Conservation (phyloP, 495 filamentous ascomycete species). For the Podospora pseudocomata region DNA sequence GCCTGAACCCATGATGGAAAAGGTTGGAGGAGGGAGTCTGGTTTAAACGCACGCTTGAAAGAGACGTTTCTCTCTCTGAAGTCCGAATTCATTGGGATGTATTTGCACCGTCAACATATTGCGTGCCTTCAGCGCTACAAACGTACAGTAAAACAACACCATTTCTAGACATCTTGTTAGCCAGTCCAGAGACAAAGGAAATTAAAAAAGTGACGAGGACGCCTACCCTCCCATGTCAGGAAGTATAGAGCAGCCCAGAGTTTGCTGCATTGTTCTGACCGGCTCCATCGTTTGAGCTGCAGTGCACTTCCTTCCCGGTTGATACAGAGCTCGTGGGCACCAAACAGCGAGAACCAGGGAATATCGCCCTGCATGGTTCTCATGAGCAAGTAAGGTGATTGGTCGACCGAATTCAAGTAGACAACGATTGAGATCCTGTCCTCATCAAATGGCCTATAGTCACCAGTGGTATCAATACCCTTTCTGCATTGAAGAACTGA, state of each 20-base stretch:
- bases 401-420: conserved; percentile 40
- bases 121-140: conserved; percentile 69
- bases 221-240: conserved; percentile 54
- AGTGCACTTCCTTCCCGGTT: conserved; percentile 45
- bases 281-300: conserved; percentile 49
- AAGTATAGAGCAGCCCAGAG: conserved; percentile 53
- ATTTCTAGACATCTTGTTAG: conserved; percentile 46
- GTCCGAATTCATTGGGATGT: conserved; percentile 55
- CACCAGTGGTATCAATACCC: background rate
- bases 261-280: conserved; percentile 39
- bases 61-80: conserved; percentile 59
- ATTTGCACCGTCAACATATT: conserved; percentile 53
- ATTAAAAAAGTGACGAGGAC: background rate
- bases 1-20: background rate
- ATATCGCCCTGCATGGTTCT: conserved; percentile 37
- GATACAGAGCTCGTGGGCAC: conserved; percentile 50
- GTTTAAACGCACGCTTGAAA: conserved; percentile 61
- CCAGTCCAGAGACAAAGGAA: background rate
- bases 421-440: conserved; percentile 49
- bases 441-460: conserved; percentile 47
- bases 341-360: conserved; percentile 46
- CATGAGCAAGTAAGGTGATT: conserved; percentile 42
- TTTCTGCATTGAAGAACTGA: background rate
- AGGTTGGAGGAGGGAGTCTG: too few species aligned
- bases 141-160: conserved; percentile 75